Base-by-base conservation (phyloP, 495 filamentous ascomycete species). In the Xylaria longipes region DNA sequence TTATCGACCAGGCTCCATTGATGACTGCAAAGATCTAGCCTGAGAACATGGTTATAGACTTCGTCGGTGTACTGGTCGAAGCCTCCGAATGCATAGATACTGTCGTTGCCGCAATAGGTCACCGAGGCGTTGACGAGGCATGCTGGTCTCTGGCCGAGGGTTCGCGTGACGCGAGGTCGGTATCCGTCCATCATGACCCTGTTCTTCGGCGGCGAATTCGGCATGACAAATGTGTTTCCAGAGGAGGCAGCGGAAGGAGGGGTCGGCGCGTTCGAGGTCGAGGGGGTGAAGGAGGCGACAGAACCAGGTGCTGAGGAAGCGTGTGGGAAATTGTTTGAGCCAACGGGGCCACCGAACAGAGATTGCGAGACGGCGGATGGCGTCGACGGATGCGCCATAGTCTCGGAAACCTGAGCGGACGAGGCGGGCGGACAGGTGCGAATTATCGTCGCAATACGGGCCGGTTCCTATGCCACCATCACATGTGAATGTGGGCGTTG, bases 51-150 rank as follows among this genome's bases (percentile, higher is more conserved):
- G 78, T 99, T 99, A 85, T 98, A 99, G 33, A 99, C 96, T 86
- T 99, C 96, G 80, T 99, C 96, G 11, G 96, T 98, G 78, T 96
- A 98, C 79, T 97, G 95, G 78, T 99, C 96, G 75, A 99, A 99
- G n/a, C 96, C 96, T 15, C 96, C 96, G 83, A 99, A 99, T 33
- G 95, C 96, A 82, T 97, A 98, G 74, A 99, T 98, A 78, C 93
- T 89, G 82, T 97, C 94, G 80, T 97, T 93, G 57, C 94, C 93
- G 77, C 95, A 97, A 81, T 97, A 97, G 22, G 96, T 98, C 65
- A 98, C 94, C 17, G 97, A 98, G 67, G 96, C 96, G 85, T 98
- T 98, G 66, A 98, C 95, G 50, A 99, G 87, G 77, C 96, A 98
- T 62, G 97, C 94, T 11, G 97, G 95, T 65, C 94, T 86, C 80